phyloP scores from a whole-genome alignment of 345 rosid genomes.

The Linum usitatissimum region DNA sequence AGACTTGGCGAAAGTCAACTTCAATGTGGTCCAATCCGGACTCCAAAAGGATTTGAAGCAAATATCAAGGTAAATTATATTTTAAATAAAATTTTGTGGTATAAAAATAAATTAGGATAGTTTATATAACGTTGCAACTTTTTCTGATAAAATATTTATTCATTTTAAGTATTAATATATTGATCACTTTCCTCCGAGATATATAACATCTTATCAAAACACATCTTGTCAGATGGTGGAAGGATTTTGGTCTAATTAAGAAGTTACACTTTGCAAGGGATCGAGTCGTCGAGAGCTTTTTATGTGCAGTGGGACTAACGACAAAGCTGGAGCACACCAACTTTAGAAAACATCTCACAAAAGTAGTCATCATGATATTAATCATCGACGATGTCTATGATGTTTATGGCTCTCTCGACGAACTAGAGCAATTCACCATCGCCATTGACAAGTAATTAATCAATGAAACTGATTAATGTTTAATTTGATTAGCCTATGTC shows the following conservation, averaged over 20 bases:
- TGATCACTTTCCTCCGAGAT: too few species aligned
- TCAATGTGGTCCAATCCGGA: conserved; percentile 33
- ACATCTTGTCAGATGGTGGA: conserved; percentile 37
- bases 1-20: conserved; percentile 34
- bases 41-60: conserved; percentile 37
- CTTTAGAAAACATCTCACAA: conserved; percentile 35
- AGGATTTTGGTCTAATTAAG: conserved; percentile 26
- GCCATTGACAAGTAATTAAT: conserved; percentile 28
- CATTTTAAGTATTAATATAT: too few species aligned
- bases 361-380: conserved; percentile 28
- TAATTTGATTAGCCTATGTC: neutral
- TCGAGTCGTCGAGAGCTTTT: conserved; percentile 38
- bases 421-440: conserved; percentile 33
- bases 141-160: too few species aligned
- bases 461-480: too few species aligned
- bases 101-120: too few species aligned
- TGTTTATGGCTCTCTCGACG: conserved; percentile 39
- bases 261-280: conserved; percentile 33
- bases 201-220: too few species aligned
- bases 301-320: conserved; percentile 35
- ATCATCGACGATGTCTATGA: conserved; percentile 45
- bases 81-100: neutral
- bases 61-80: conserved; percentile 24
- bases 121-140: too few species aligned
- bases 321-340: conserved; percentile 20